Base-by-base conservation (phyloP, 164 flowering plant genomes). In the Tetracentron sinense region DNA sequence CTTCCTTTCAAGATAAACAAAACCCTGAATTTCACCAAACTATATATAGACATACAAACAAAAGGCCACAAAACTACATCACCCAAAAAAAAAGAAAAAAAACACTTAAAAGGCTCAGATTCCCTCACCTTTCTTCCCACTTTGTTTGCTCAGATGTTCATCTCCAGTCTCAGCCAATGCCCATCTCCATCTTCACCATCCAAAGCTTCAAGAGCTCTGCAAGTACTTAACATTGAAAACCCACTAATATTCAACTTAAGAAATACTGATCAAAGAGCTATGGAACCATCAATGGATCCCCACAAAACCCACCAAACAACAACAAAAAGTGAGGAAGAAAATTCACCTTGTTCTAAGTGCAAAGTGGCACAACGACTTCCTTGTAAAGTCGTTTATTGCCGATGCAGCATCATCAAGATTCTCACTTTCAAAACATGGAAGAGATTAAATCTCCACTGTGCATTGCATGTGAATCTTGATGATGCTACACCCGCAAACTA, bases 321-420 rank as follows among this genome's bases (percentile, higher is more conserved):
- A 19, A 48, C 19, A 48, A 48, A 48, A 48, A 48, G 15, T 1
- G 51, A 19, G 22, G 15, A 17, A 29, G 23, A 54, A 31, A 47
- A 15, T 12, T 47, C 51, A 52, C 59, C 54, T 53, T 48, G 54
- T 52, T 20, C 46, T 7, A 25, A 21, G 30, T 44, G 42, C 42
- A 27, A 17, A 30, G 42, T 20, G 7, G 42, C 11, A 8, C 23
- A 55, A 29, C 16, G 31, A 20, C 3, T 56, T 14, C 6, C 26
- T 23, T 54, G 56, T 59, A 53, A 54, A 82, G 87, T 76, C 77
- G 73, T 70, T 71, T 63, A 68, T 78, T 78, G 82, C 84, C 60
- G 85, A 75, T 78, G 88, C 82, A 81, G 89, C 86, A 85, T 85
- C 86, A 85, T 85, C 89, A 85, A 85, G 89, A 85, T 85, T 85